These are phyloP conservation scores for Wickerhamiella alocasiicola DNA, from an alignment of 805 yeast genomes.

Conservation along the genomic window DNA sequence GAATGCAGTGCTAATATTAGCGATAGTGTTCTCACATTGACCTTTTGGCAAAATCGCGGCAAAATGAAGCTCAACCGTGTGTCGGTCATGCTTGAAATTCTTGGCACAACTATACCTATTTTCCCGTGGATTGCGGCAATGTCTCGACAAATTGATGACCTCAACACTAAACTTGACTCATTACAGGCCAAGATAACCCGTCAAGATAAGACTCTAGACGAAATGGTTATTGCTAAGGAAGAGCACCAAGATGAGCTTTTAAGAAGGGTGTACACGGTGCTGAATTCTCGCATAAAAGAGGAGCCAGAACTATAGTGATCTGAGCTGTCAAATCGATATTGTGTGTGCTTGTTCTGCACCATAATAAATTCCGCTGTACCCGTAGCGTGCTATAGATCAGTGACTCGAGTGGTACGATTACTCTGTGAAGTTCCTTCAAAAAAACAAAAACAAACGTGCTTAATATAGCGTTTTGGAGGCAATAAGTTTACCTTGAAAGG, in stretches of 20 bases:
- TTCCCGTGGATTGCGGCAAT: slow-evolving; percentile 1
- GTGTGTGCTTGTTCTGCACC: no score
- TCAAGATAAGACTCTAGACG: slow-evolving; percentile 6
- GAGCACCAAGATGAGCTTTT: slow-evolving; percentile 14
- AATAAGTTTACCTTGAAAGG: no score
- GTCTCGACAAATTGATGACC: not conserved
- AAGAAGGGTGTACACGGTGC: slow-evolving; percentile 11
- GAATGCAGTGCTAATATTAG: not conserved
- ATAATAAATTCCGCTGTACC: no score
- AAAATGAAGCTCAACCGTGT: not conserved
- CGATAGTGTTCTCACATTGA: not conserved
- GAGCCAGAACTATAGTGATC: not conserved
- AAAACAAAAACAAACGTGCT: no score
- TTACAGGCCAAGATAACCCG: slow-evolving; percentile 1
- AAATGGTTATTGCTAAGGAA: slow-evolving; percentile 16
- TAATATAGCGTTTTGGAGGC: no score
- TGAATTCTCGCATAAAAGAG: slow-evolving; percentile 1
- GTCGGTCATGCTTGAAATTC: not conserved
- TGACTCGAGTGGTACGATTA: no score
- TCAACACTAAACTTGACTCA: not conserved
- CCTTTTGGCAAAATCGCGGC: slow-evolving; percentile 3
- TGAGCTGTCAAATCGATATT: no score
- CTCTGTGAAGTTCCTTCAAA: no score
- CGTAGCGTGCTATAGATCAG: no score
- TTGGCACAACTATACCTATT: not conserved